These are phyloP conservation scores for Flaveria sonorensis DNA, from an alignment of 129 eudicot genomes.

Conservation along the genomic window DNA sequence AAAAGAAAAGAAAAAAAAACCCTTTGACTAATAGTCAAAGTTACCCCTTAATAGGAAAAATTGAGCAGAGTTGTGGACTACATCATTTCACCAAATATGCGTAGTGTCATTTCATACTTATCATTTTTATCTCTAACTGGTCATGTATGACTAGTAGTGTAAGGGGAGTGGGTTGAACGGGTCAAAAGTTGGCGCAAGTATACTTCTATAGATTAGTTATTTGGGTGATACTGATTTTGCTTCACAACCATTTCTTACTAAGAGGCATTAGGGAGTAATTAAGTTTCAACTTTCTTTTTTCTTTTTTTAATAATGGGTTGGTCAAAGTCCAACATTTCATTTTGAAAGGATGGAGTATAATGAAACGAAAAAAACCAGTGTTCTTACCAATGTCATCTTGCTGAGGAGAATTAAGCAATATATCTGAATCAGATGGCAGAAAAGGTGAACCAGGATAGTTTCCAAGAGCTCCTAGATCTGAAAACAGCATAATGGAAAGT, in stretches of 20 bases:
- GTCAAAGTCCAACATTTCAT: not conserved
- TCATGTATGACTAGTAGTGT: not conserved
- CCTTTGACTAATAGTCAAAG: not conserved
- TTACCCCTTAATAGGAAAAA: not conserved
- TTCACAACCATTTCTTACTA: not conserved
- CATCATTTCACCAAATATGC: not conserved
- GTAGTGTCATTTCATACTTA: not conserved
- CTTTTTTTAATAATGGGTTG: not conserved
- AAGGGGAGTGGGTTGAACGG: not conserved
- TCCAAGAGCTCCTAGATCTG: slow-evolving; percentile 86
- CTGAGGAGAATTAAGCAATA: slow-evolving; percentile 93
- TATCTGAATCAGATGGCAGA: slow-evolving; percentile 95
- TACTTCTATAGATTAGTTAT: not conserved
- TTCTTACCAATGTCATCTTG: slow-evolving; percentile 84
- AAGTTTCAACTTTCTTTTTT: not conserved
- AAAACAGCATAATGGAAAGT: not conserved
- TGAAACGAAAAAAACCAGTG: not conserved
- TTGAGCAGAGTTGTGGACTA: not conserved
- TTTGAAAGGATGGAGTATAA: not conserved
- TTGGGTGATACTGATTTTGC: not conserved
- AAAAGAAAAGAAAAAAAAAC: not conserved
- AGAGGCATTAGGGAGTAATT: not conserved
- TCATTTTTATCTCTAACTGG: not conserved
- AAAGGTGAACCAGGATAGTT: slow-evolving; percentile 96
- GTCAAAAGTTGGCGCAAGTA: not conserved